Conservation (phyloP, 2,329 filamentous ascomycete genomes). For the Colletotrichum lini region DNA sequence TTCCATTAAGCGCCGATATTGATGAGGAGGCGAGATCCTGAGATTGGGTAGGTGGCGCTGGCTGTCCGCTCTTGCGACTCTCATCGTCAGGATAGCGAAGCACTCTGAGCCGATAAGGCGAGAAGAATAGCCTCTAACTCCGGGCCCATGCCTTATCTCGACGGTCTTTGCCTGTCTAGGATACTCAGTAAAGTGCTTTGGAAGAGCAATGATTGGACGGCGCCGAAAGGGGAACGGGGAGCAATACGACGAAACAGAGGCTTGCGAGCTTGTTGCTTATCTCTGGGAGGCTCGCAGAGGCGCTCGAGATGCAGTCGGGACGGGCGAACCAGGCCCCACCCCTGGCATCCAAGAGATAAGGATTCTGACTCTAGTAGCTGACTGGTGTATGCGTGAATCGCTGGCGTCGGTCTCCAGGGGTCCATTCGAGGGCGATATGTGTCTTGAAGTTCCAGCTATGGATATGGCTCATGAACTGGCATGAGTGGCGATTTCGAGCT, state of each 20-base stretch:
- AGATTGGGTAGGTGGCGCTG: not conserved
- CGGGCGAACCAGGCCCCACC: conserved; percentile 38
- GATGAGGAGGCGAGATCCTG: not conserved
- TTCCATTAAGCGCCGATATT: not conserved
- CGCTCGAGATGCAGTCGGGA: conserved; percentile 38
- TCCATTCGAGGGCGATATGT: conserved; percentile 14
- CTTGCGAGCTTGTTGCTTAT: conserved; percentile 41
- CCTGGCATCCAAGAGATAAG: conserved; percentile 43
- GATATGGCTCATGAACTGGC: not conserved
- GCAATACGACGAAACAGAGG: conserved; percentile 33
- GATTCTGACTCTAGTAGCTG: conserved; percentile 27
- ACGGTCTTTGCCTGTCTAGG: conserved; percentile 26
- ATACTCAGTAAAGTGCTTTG: conserved; percentile 34
- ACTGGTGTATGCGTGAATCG: conserved; percentile 34
- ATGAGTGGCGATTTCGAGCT: not conserved
- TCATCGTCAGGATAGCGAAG: conserved; percentile 4
- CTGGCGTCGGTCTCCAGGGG: conserved; percentile 36
- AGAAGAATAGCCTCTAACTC: conserved; percentile 9
- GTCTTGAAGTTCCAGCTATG: conserved; percentile 5
- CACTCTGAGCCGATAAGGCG: conserved; percentile 12
- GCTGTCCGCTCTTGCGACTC: not conserved
- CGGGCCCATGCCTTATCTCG: conserved; percentile 39
- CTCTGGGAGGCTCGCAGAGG: conserved; percentile 32
- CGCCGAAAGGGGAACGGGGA: conserved; percentile 4
- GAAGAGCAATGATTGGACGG: conserved; percentile 25